phyloP scores from a whole-genome alignment of 2,329 filamentous ascomycete genomes.

The Pseudogymnoascus sp. region DNA sequence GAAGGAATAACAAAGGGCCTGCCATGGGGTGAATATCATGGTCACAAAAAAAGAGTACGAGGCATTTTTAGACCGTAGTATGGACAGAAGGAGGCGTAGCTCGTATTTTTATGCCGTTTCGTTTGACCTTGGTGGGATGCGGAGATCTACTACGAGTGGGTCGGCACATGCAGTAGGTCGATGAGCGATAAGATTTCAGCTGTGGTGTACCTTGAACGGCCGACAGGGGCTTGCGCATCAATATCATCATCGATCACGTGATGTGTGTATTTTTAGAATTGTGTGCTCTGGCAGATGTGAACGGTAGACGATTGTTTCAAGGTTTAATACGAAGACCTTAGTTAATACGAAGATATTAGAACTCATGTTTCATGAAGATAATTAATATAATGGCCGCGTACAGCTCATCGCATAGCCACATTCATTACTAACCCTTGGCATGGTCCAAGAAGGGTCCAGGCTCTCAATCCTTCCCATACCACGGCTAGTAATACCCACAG shows the following conservation, averaged over 20 bases:
- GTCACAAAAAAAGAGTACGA: neutral
- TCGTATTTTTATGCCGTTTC: slow-evolving; percentile 3
- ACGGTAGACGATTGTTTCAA: neutral
- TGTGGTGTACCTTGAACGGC: neutral
- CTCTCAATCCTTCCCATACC: neutral
- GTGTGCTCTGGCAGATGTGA: neutral
- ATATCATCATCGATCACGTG: slow-evolving; percentile 1
- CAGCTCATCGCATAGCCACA: neutral
- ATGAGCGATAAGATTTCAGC: slow-evolving; percentile 6
- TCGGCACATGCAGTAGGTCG: neutral
- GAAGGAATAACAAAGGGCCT: neutral
- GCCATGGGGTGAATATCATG: neutral
- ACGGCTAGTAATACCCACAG: neutral
- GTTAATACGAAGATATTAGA: neutral
- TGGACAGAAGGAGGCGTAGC: slow-evolving; percentile 2
- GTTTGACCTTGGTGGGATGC: slow-evolving; percentile 6
- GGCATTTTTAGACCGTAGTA: neutral
- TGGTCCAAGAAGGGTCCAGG: neutral
- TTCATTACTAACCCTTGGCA: neutral
- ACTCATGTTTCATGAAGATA: neutral
- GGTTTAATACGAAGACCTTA: neutral
- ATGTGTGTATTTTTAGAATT: neutral
- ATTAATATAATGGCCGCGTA: neutral
- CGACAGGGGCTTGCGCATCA: neutral
- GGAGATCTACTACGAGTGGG: neutral